phyloP scores from a whole-genome alignment of 495 filamentous ascomycete species.

The Aspergillus bridgeri region DNA sequence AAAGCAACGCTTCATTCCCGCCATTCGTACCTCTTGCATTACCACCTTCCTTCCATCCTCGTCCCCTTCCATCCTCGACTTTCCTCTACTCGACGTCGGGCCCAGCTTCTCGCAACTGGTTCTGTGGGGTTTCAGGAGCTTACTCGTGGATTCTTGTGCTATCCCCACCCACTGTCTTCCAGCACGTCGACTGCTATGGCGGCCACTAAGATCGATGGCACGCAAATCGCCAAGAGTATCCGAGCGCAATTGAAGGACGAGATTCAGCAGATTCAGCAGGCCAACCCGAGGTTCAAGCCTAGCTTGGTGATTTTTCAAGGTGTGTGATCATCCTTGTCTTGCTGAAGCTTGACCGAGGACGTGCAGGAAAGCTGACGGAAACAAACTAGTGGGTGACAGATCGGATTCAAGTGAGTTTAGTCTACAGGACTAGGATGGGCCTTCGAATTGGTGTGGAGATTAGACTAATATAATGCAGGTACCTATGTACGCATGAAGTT shows the following conservation, averaged over 20 bases:
- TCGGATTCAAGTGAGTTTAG: conserved; percentile 80
- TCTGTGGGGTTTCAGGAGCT: conserved; percentile 6
- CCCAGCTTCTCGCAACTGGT: conserved; percentile 13
- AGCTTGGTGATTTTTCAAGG: conserved; percentile 91
- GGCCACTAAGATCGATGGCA: conserved; percentile 92
- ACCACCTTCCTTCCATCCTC: conserved; percentile 5
- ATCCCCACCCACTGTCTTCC: conserved; percentile 15
- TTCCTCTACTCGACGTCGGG: conserved; percentile 15
- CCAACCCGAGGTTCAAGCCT: conserved; percentile 82
- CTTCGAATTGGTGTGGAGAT: not conserved
- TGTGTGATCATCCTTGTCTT: conserved; percentile 34
- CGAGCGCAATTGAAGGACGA: conserved; percentile 72
- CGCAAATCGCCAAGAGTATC: conserved; percentile 85
- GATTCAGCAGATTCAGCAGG: conserved; percentile 74
- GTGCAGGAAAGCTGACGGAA: not conserved
- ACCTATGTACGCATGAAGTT: conserved; percentile 99
- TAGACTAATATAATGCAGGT: conserved; percentile 48
- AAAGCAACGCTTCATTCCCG: conserved; percentile 15
- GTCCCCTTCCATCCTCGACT: conserved; percentile 3
- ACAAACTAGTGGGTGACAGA: conserved; percentile 66
- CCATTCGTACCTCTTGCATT: conserved; percentile 5
- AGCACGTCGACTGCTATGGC: conserved; percentile 59
- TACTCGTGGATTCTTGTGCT: conserved; percentile 7
- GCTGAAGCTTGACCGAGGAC: not conserved
- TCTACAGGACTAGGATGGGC: not conserved